Base-by-base conservation (phyloP, 768 basidiomycete species). In the Russula sp. region DNA sequence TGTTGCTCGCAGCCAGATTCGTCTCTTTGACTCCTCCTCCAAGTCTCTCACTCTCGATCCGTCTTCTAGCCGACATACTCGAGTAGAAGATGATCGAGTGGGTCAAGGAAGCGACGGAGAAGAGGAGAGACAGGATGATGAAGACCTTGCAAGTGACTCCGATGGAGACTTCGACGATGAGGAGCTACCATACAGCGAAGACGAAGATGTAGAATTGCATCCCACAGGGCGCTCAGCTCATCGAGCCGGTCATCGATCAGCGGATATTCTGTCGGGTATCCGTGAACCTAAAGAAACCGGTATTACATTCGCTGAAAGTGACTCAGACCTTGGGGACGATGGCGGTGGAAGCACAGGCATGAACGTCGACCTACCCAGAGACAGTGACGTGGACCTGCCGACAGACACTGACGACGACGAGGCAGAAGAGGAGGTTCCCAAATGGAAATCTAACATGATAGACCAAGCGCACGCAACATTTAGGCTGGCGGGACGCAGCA, bases 21-120 rank as follows among this genome's bases (percentile, higher is more conserved):
- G 83, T 40, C 81, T 99, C 2, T 85, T 98, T 40, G 92, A 86
- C 18, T 84, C 88, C 2, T 98, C 96, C 0, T 87, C 88, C 2
- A 84, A 81, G 55, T 82, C 84, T 13, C 81, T 98, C 38, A 80
- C 77, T 1, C 76, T 85, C 32, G 72, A 75, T 36, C 55, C 75
- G 10, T 72, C 69, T 26, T 70, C 73, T 0, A 73, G 71, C 56
- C 63, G 65, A 14, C 53, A 64, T 18, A 48, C 51, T 26, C 20
- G 58, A 9, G 72, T 71, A 8, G 75, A 67, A 6, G 75, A 70
- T 9, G 76, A 70, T 9, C 73, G 71, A 10, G 73, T 74, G 1
- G 64, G 66, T 16, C 64, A 70, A 50, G 67, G 63, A 11, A 63
- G 67, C 24, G 61, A 72, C 9, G 75, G 74, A 11, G 71, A 71